phyloP scores from a whole-genome alignment of 495 filamentous ascomycete species.

The Xylaria venustula region DNA sequence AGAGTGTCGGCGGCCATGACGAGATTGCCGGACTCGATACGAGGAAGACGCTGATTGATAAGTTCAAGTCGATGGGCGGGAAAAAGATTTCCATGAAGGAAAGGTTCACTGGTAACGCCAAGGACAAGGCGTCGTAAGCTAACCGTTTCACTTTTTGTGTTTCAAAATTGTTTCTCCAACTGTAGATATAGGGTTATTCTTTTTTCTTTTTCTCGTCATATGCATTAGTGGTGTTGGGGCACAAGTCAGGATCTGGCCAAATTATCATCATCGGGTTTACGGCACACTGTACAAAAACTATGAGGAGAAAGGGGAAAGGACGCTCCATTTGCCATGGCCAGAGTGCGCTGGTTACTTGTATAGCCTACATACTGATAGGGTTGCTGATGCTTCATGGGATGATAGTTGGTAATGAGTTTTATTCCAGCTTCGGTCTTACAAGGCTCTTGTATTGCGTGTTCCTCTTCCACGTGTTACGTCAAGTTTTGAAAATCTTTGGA shows the following conservation, averaged over 20 bases:
- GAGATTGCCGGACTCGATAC: slow-evolving; percentile 73
- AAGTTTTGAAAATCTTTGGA: too few species aligned
- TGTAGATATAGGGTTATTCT: slow-evolving; percentile 6
- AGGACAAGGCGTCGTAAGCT: slow-evolving; percentile 16
- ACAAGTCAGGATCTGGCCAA: neutral
- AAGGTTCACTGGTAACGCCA: slow-evolving; percentile 31
- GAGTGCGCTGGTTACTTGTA: too few species aligned
- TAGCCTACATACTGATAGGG: too few species aligned
- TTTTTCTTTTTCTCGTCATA: neutral
- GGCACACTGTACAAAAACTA: slow-evolving; percentile 2
- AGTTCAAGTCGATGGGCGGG: slow-evolving; percentile 69
- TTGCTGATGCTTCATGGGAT: neutral
- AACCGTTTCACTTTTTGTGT: neutral
- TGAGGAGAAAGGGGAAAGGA: neutral
- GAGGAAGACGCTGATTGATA: slow-evolving; percentile 66
- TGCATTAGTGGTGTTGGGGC: slow-evolving; percentile 19
- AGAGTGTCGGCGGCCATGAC: slow-evolving; percentile 88
- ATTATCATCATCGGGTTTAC: neutral
- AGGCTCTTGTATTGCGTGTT: too few species aligned
- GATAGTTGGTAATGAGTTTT: neutral
- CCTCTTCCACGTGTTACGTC: too few species aligned
- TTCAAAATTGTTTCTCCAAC: neutral
- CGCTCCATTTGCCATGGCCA: neutral
- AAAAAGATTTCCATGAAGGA: slow-evolving; percentile 57
- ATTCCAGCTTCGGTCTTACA: too few species aligned